Evolutionary conservation across 306 rosid genomes (phyloP), one percentile per base, ranked within the genome.

Genomic region (Astragalus membranaceus): DNA sequence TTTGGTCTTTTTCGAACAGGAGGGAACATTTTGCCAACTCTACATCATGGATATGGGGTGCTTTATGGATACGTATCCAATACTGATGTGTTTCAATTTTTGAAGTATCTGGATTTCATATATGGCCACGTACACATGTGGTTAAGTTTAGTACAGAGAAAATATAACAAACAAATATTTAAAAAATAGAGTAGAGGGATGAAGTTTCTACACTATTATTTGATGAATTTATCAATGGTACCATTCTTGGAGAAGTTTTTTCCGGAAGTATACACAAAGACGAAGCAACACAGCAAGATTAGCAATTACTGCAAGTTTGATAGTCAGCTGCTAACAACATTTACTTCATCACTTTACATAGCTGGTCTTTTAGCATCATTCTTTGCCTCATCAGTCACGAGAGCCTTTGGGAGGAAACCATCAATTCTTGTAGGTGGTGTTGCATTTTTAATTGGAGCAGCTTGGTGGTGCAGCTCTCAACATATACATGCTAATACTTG

Each of bases 221-320:
- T 33, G 37, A 3, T 33, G 5, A 33, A 33, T 4, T 33, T 77
- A 42, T 70, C 82, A 0, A 78, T 78, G 82, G 74, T 10, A 11
- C 39, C 82, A 65, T 78, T 78, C 3, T 49, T 78, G 69, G 37
- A 66, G 64, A 78, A 65, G 51, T 72, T 78, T 35, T 78, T 78
- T 43, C 78, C 78, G 56, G 53, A 78, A 11, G 80, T 87, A n/a
- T 49, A 69, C 51, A 26, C 15, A 10, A 82, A 85, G 65, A 82
- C 82, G 86, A 75, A 78, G 48, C 29, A 75, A 55, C 83, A 77
- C 51, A 41, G 49, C 3, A 70, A 60, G 3, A 56, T 52, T 35
- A 85, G 84, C 78, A 70, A 81, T 20, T 87, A 87, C 78, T 87
- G 92, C 81, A 82, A 82, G 13, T 87, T 84, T 47, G 86, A 87